Evolutionary conservation across 2,329 filamentous ascomycete genomes (phyloP), one percentile per base, ranked within the genome.

Genomic region (Ustilaginoidea virens): DNA sequence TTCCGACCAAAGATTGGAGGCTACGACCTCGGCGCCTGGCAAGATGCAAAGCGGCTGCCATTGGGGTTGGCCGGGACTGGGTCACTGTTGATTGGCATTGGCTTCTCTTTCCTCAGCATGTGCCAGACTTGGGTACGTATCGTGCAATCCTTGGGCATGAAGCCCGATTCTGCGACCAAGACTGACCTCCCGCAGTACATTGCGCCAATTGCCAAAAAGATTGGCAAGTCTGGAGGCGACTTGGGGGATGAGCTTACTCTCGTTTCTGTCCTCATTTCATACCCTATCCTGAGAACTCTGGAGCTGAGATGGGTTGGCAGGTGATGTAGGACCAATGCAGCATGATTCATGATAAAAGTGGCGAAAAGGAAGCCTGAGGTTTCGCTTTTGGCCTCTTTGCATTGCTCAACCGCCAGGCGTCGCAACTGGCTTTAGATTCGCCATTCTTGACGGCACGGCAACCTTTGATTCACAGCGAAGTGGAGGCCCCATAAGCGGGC

Each of bases 71-170:
- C 39, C 3, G 39, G 31, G 6, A 34, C 33, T 5, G 33, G 28
- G 2, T 36, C 39, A 3, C 24, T 41, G 5, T 5, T 41, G 17
- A 33, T 30, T 26, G 21, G 39, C 32, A 23, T 32, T 29, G 32
- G 39, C 20, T 30, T 33, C 24, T 30, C 34, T 19, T 35, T 41
- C 10, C 24, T 39, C 5, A 39, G 37, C 22, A 36, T 39, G 37
- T 32, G 34, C 16, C 40, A 42, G 23, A 40, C 35, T 8, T 39
- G 37, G 38, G 33, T 34, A 21, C 7, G 30, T 29, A 8, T 23
- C 4, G 19, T 13, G 14, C n/a, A n/a, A n/a, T n/a, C n/a, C n/a
- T n/a, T n/a, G n/a, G n/a, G n/a, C n/a, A n/a, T n/a, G n/a, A n/a
- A n/a, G n/a, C n/a, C n/a, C n/a, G n/a, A n/a, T n/a, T n/a, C n/a